phyloP scores from a whole-genome alignment of 176 grass and related monocot genomes.

The Carex cristatella region DNA sequence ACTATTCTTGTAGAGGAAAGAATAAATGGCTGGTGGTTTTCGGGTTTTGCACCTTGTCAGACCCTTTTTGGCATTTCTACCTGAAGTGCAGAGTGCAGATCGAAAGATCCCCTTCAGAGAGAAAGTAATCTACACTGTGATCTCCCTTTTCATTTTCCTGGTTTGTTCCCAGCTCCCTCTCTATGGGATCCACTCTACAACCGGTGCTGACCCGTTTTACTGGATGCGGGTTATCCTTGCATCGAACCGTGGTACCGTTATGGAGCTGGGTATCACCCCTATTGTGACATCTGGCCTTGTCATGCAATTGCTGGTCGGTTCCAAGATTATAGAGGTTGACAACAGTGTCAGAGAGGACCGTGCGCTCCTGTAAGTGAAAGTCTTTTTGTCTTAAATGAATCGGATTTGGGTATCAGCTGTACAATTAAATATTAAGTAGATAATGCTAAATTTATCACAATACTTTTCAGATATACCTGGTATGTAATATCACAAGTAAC shows the following conservation, averaged over 20 bases:
- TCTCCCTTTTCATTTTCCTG: slow-evolving; percentile 43
- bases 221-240: slow-evolving; percentile 54
- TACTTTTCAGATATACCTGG: not conserved
- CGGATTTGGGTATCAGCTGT: not conserved
- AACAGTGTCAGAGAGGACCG: slow-evolving; percentile 39
- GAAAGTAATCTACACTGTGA: slow-evolving; percentile 46
- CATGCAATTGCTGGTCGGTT: slow-evolving; percentile 45
- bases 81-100: slow-evolving; percentile 40
- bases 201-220: slow-evolving; percentile 37
- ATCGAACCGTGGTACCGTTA: slow-evolving; percentile 47
- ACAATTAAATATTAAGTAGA: not conserved
- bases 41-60: slow-evolving; percentile 41
- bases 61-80: slow-evolving; percentile 40
- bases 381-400: not conserved
- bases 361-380: slow-evolving; percentile 32
- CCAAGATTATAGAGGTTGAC: slow-evolving; percentile 46
- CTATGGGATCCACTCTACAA: slow-evolving; percentile 44
- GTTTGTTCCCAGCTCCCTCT: slow-evolving; percentile 41
- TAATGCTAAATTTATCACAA: not conserved
- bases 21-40: slow-evolving; percentile 32
- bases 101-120: slow-evolving; percentile 40
- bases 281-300: slow-evolving; percentile 51
- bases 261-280: slow-evolving; percentile 51
- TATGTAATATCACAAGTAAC: not conserved
- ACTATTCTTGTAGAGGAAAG: not conserved